Evolutionary conservation across 164 flowering plant species (phyloP), one percentile per base, ranked within the genome.

Genomic region (Piper longum): DNA sequence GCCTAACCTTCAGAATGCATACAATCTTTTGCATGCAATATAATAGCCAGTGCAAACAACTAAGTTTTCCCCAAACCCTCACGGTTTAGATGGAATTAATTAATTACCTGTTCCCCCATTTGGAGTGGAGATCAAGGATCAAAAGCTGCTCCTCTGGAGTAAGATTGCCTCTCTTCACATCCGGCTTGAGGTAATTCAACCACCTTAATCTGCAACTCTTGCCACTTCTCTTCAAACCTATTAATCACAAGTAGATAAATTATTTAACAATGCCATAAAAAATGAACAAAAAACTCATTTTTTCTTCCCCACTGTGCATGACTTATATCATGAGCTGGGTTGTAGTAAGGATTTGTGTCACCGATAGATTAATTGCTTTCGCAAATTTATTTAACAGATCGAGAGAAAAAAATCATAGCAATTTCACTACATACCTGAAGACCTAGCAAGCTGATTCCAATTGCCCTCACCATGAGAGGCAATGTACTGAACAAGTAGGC

Each of bases 151-250:
- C 96, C 73, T 85, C 80, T 2, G 80, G 89, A 36, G 77, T 76
- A 11, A 89, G 79, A 63, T 87, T 84, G 41, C 96, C 96, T 0
- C 86, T 82, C 71, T 81, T 83, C 1, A 87, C 81, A 14, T 89
- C 93, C 0, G 96, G 96, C 64, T 83, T 82, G 63, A 89, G 72
- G 70, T 89, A 89, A 71, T 89, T 89, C 42, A 89, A 67, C 96
- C 96, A 89, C 67, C 96, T 82, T 64, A 89, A 52, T 78, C 96
- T 84, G 79, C 93, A 89, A 75, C 93, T 87, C 71, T 87, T 89
- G 4, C 96, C 96, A 39, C 87, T 87, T 72, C 96, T 81, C 81
- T 78, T 87, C 67, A 89, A 66, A 56, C 96, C 96, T 86, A 57
- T 63, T 39, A 41, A 16, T 42, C n/a, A 51, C 51, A 6, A 9